Evolutionary conservation across 768 basidiomycete genomes (phyloP).

Genomic region (Gyrodon lividus): DNA sequence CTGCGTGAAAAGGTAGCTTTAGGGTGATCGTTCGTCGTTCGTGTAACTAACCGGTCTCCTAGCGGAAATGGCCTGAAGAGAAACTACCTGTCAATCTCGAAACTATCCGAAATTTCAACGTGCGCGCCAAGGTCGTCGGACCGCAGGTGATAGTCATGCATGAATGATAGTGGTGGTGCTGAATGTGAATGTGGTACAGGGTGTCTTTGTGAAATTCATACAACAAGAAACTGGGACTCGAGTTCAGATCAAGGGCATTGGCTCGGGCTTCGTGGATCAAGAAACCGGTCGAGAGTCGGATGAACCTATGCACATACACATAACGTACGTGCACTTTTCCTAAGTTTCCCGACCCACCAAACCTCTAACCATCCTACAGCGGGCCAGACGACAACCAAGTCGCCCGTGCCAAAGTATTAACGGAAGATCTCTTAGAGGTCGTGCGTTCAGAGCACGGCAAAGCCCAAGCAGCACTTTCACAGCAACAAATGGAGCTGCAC

Average conservation of each 20-base stretch:
- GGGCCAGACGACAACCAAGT: slow-evolving; percentile 90
- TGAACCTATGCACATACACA: slow-evolving; percentile 89
- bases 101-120: slow-evolving; percentile 93
- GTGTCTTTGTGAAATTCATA: slow-evolving; percentile 97
- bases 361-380: slow-evolving; percentile 11
- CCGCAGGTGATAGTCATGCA: slow-evolving; percentile 61
- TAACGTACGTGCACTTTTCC: slow-evolving; percentile 58
- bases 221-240: slow-evolving; percentile 94
- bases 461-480: slow-evolving; percentile 58
- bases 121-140: slow-evolving; percentile 96
- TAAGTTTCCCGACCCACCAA: slow-evolving; percentile 17
- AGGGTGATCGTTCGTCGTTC: not conserved
- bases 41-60: slow-evolving; percentile 14
- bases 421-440: slow-evolving; percentile 88
- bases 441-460: slow-evolving; percentile 87
- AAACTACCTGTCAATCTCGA: slow-evolving; percentile 89
- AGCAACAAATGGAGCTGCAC: slow-evolving; percentile 85
- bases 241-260: slow-evolving; percentile 95
- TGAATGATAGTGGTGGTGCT: not conserved
- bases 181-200: slow-evolving; percentile 36
- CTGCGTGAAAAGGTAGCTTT: slow-evolving; percentile 58
- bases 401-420: slow-evolving; percentile 80
- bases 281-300: slow-evolving; percentile 87
- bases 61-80: slow-evolving; percentile 99
- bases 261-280: slow-evolving; percentile 92